A percentile compares a stretch with the other conserved stretches of the same genome.
These are phyloP conservation scores for Dittrichia graveolens DNA, from an alignment of 129 eudicot genomes.

Conservation along the genomic window DNA sequence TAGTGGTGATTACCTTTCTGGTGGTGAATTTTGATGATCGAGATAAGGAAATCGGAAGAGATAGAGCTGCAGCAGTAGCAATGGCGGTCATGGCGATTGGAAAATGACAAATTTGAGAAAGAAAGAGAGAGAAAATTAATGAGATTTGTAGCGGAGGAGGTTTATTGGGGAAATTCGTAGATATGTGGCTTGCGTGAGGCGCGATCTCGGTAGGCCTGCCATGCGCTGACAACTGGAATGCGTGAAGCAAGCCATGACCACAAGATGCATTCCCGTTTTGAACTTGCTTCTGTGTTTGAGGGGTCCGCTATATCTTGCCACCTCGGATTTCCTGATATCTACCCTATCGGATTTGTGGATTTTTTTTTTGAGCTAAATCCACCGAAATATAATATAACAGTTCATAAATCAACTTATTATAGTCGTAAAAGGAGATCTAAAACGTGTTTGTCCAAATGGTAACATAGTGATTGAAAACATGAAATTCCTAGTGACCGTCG, in stretches of 20 bases:
- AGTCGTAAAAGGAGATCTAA: no score
- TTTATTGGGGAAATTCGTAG: conserved; percentile 37
- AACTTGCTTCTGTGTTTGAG: not conserved
- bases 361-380: no score
- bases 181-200: conserved; percentile 60
- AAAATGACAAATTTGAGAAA: conserved; percentile 19
- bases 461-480: no score
- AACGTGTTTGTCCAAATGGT: no score
- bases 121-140: conserved; percentile 36
- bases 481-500: no score
- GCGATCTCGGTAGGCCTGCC: conserved; percentile 47
- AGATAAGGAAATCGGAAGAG: conserved; percentile 63
- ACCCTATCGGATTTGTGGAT: conserved; percentile 19
- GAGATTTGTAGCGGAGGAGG: conserved; percentile 35
- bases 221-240: conserved; percentile 35
- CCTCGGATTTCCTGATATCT: conserved; percentile 38
- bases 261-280: conserved; percentile 20
- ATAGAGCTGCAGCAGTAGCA: conserved; percentile 85
- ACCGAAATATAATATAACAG: no score
- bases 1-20: conserved; percentile 54
- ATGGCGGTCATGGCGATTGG: conserved; percentile 73
- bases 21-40: conserved; percentile 53
- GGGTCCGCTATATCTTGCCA: conserved; percentile 44
- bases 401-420: no score
- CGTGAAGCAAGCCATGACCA: conserved; percentile 47